phyloP scores from a whole-genome alignment of 2,329 filamentous ascomycete species.

The Xylaria sp. region DNA sequence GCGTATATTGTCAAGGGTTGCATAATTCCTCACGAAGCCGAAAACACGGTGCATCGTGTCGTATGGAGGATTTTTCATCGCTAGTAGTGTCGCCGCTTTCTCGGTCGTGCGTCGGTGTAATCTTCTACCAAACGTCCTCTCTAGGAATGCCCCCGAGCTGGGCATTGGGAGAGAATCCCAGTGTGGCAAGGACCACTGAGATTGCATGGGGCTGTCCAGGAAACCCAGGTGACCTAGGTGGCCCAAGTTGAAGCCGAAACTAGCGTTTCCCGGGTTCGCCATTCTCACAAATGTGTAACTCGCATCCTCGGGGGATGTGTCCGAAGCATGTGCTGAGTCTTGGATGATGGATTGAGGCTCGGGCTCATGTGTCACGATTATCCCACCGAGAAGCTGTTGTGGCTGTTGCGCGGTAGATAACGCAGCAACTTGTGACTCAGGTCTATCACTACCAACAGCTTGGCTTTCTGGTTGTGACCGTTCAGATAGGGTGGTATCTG shows the following conservation, averaged over 20 bases:
- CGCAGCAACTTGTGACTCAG: not conserved
- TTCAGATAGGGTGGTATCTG: not conserved
- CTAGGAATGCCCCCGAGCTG: conserved; percentile 58
- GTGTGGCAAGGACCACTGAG: conserved; percentile 45
- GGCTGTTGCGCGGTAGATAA: conserved; percentile 21
- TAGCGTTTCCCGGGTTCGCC: conserved; percentile 63
- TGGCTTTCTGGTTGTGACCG: not conserved
- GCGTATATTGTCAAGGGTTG: conserved; percentile 60
- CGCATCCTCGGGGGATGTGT: conserved; percentile 23
- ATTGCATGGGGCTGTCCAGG: conserved; percentile 41
- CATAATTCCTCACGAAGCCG: conserved; percentile 74
- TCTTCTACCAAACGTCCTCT: conserved; percentile 75
- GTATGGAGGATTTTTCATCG: conserved; percentile 59
- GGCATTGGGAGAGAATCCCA: conserved; percentile 51
- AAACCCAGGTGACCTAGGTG: conserved; percentile 31
- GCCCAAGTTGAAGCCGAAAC: conserved; percentile 54
- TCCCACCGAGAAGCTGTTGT: conserved; percentile 31
- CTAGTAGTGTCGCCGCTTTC: conserved; percentile 67
- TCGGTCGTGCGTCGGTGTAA: conserved; percentile 75
- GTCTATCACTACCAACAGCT: not conserved
- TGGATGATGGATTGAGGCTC: conserved; percentile 17
- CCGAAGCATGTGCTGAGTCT: not conserved
- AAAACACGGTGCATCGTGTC: conserved; percentile 67
- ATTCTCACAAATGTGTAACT: conserved; percentile 62
- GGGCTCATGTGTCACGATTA: conserved; percentile 35